Evolutionary conservation across 805 yeast species (phyloP).

Genomic region (Huiozyma naganishii): DNA sequence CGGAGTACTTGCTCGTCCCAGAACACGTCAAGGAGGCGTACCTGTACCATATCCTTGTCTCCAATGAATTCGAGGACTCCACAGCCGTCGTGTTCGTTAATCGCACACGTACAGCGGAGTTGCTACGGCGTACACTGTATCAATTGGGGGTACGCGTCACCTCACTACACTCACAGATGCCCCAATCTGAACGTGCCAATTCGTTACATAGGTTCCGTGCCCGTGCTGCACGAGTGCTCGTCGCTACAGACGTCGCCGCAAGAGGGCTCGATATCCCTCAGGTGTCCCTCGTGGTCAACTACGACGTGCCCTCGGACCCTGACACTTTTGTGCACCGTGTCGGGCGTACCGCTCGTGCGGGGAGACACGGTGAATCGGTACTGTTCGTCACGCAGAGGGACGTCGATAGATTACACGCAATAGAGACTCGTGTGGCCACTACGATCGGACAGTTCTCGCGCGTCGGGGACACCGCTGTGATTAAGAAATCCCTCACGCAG

Average conservation of each 20-base stretch:
- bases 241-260: slow-evolving; percentile 95
- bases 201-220: slow-evolving; percentile 90
- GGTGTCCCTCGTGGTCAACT: slow-evolving; percentile 83
- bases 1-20: slow-evolving; percentile 68
- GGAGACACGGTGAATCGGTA: slow-evolving; percentile 74
- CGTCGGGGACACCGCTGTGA: slow-evolving; percentile 67
- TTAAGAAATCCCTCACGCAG: slow-evolving; percentile 56
- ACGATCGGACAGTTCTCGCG: slow-evolving; percentile 69
- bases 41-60: slow-evolving; percentile 54
- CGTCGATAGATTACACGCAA: slow-evolving; percentile 66
- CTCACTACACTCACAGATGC: slow-evolving; percentile 89
- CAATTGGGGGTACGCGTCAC: slow-evolving; percentile 72
- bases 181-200: slow-evolving; percentile 82
- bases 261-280: slow-evolving; percentile 95
- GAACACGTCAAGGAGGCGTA: slow-evolving; percentile 86
- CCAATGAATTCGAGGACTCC: slow-evolving; percentile 49
- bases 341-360: slow-evolving; percentile 99
- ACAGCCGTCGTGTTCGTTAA: slow-evolving; percentile 86
- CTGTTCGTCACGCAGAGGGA: slow-evolving; percentile 81
- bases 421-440: slow-evolving; percentile 72
- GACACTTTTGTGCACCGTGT: slow-evolving; percentile 95
- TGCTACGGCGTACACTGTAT: slow-evolving; percentile 65
- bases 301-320: slow-evolving; percentile 90
- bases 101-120: slow-evolving; percentile 82
- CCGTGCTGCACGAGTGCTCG: slow-evolving; percentile 81